Conservation (phyloP, 768 basidiomycete genomes). For the Suillus ampliporus region DNA sequence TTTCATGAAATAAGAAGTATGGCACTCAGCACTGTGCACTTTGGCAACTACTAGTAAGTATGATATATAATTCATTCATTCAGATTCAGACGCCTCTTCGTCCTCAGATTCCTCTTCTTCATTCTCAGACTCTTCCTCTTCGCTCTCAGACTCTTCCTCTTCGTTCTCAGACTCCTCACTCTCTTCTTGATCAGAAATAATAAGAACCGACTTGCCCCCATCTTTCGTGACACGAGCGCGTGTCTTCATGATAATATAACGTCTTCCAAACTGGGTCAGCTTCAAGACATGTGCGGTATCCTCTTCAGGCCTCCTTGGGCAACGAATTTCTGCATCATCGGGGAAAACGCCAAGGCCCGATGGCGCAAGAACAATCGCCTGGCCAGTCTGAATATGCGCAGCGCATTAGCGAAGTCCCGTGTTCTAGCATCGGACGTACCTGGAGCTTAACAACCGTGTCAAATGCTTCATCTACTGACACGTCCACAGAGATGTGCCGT, state of each 20-base stretch:
- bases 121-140: not conserved
- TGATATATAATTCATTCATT: not conserved
- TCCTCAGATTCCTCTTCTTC: not conserved
- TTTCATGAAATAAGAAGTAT: not conserved
- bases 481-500: slow-evolving; percentile 63
- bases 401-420: not conserved
- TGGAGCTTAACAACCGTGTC: slow-evolving; percentile 61
- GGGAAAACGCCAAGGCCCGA: slow-evolving; percentile 50
- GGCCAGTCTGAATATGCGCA: slow-evolving; percentile 52
- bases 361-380: slow-evolving; percentile 67
- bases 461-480: slow-evolving; percentile 56
- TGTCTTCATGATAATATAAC: slow-evolving; percentile 57
- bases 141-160: not conserved
- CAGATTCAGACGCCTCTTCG: slow-evolving; percentile 1
- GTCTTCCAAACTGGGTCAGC: slow-evolving; percentile 48
- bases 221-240: slow-evolving; percentile 57
- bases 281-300: not conserved
- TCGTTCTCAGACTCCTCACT: not conserved
- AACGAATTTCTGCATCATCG: not conserved
- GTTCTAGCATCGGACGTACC: slow-evolving; percentile 38
- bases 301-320: slow-evolving; percentile 21
- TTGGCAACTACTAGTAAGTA: not conserved
- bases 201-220: slow-evolving; percentile 59
- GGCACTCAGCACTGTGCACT: not conserved
- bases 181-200: slow-evolving; percentile 10